phyloP scores from a whole-genome alignment of 495 filamentous ascomycete genomes.

The Talaromyces ruber region DNA sequence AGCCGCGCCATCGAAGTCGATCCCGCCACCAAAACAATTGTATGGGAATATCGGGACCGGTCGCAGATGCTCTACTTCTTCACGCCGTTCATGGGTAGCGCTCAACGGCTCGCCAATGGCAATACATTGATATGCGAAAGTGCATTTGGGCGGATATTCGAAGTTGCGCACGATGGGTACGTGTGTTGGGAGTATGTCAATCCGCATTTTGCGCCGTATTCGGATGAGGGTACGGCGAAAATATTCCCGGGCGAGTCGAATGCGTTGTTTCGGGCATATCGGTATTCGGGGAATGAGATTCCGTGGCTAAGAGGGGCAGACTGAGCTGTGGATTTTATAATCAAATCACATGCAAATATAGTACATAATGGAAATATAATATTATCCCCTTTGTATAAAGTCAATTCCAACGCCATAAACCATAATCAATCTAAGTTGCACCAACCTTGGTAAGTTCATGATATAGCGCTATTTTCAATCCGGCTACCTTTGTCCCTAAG shows the following conservation, averaged over 20 bases:
- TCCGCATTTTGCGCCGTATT: slow-evolving; percentile 22
- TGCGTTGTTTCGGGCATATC: slow-evolving; percentile 30
- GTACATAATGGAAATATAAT: not conserved
- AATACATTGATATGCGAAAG: slow-evolving; percentile 37
- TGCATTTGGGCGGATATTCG: slow-evolving; percentile 22
- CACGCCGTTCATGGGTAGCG: slow-evolving; percentile 42
- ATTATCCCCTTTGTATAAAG: no score
- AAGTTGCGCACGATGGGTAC: slow-evolving; percentile 22
- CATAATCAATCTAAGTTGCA: no score
- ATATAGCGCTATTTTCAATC: no score
- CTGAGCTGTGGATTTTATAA: not conserved
- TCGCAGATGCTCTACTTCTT: slow-evolving; percentile 37
- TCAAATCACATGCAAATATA: not conserved
- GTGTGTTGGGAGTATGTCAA: slow-evolving; percentile 29
- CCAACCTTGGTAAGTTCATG: no score
- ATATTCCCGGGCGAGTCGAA: slow-evolving; percentile 25
- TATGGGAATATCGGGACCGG: slow-evolving; percentile 37
- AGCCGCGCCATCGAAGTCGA: slow-evolving; percentile 31
- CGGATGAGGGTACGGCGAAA: slow-evolving; percentile 15
- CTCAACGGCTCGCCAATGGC: slow-evolving; percentile 27
- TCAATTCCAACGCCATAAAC: no score
- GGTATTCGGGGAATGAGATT: slow-evolving; percentile 23
- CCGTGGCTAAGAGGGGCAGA: slow-evolving; percentile 16
- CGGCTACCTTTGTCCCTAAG: no score
- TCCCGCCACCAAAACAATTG: slow-evolving; percentile 20